phyloP scores from a whole-genome alignment of 1,139 yeast genomes.

The Hyphopichia pseudoburtonii region DNA sequence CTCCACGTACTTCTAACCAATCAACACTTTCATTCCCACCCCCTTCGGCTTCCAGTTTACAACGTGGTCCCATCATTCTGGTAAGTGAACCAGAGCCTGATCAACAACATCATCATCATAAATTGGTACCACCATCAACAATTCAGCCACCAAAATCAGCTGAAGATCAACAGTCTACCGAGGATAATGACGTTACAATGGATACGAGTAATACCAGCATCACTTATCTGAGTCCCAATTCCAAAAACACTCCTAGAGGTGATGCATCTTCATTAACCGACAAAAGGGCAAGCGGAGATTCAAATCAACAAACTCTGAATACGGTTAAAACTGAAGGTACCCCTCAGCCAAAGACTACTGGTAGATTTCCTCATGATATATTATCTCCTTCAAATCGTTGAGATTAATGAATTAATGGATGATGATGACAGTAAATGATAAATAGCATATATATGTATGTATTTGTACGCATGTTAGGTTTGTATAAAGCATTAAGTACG shows the following conservation, averaged over 20 bases:
- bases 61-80: neutral
- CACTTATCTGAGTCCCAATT: slow-evolving; percentile 2
- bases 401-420: too few relatives aligned
- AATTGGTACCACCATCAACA: neutral
- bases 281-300: slow-evolving; percentile 4
- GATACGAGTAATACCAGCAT: slow-evolving; percentile 3
- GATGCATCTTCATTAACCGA: slow-evolving; percentile 1
- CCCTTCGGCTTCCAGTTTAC: neutral
- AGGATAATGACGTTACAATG: slow-evolving; percentile 3
- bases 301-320: neutral
- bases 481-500: too few relatives aligned
- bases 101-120: neutral
- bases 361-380: slow-evolving; percentile 20
- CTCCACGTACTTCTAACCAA: slow-evolving; percentile 5
- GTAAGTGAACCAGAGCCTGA: neutral
- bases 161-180: neutral
- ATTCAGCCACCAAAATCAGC: neutral
- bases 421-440: too few relatives aligned
- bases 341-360: slow-evolving; percentile 15
- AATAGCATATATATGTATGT: too few relatives aligned
- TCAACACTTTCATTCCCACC: slow-evolving; percentile 2
- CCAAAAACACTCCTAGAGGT: slow-evolving; percentile 1
- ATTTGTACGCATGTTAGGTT: too few relatives aligned
- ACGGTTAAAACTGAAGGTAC: neutral
- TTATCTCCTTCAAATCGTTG: slow-evolving; percentile 11